A percentile compares a stretch with the other conserved stretches of the same genome.
Evolutionary conservation across 164 flowering plant genomes (phyloP).

Genomic region (Taxillus chinensis): DNA sequence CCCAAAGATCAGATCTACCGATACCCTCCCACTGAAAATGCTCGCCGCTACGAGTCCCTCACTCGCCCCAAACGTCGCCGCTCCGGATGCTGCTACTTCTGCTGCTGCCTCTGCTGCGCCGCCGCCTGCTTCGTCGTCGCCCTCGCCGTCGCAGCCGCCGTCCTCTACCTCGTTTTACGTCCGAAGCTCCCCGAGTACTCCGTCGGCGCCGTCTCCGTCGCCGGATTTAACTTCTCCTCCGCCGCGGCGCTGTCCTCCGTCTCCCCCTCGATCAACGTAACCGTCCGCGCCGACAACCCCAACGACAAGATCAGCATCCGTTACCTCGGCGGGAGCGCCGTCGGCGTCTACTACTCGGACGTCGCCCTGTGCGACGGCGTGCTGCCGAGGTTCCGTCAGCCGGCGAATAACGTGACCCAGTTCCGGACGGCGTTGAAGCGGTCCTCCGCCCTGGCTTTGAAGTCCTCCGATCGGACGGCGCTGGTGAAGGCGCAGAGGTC

Average conservation of each 20-base stretch:
- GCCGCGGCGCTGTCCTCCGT: conserved; percentile 9
- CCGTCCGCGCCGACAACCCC: conserved; percentile 51
- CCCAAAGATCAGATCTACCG: conserved; percentile 88
- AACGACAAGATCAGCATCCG: conserved; percentile 60
- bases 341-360: conserved; percentile 28
- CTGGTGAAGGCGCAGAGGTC: conserved; percentile 18
- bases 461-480: conserved; percentile 10
- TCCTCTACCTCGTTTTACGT: conserved; percentile 53
- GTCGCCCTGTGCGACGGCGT: conserved; percentile 36
- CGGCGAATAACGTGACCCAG: conserved; percentile 55
- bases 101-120: conserved; percentile 27
- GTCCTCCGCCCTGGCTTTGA: conserved; percentile 20
- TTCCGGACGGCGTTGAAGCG: conserved; percentile 40
- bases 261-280: conserved; percentile 58
- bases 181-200: conserved; percentile 56
- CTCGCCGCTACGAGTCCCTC: conserved; percentile 19
- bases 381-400: conserved; percentile 66
- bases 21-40: conserved; percentile 68
- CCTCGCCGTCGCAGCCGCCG: conserved; percentile 39
- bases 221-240: conserved; percentile 45
- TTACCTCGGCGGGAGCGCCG: conserved; percentile 47
- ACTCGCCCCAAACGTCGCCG: conserved; percentile 19
- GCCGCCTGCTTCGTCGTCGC: conserved; percentile 20
- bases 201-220: conserved; percentile 35
- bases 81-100: conserved; percentile 35